Evolutionary conservation across 2,329 filamentous ascomycete genomes (phyloP).

Genomic region (Nemania sp.): DNA sequence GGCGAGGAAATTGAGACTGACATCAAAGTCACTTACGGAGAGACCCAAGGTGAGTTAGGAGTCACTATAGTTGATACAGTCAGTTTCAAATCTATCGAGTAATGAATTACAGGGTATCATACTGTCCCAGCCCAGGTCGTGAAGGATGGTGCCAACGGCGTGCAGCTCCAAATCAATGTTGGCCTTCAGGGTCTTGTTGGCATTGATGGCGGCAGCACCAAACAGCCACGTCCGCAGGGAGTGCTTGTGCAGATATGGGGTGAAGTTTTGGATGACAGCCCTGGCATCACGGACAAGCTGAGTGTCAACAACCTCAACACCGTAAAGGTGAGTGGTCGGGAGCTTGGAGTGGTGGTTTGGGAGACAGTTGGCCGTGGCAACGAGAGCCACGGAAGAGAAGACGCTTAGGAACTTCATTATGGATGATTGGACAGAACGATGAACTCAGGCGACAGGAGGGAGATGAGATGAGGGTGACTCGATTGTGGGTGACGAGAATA

Average conservation of each 20-base stretch:
- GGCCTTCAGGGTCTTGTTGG: slow-evolving; percentile 20
- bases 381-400: slow-evolving; percentile 8
- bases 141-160: slow-evolving; percentile 21
- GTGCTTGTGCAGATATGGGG: slow-evolving; percentile 20
- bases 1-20: no score
- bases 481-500: slow-evolving; percentile 1
- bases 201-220: slow-evolving; percentile 22
- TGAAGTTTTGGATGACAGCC: slow-evolving; percentile 19
- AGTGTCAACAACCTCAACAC: slow-evolving; percentile 24
- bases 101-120: background rate
- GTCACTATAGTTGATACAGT: slow-evolving; percentile 16
- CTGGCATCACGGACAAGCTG: slow-evolving; percentile 24
- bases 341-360: background rate
- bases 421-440: slow-evolving; percentile 7
- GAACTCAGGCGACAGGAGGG: background rate
- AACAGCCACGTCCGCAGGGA: slow-evolving; percentile 20
- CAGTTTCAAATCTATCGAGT: background rate
- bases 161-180: slow-evolving; percentile 19
- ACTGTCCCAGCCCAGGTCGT: slow-evolving; percentile 27
- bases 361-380: slow-evolving; percentile 7
- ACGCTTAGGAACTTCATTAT: slow-evolving; percentile 20
- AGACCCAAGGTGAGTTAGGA: slow-evolving; percentile 19
- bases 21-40: slow-evolving; percentile 10
- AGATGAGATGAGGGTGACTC: background rate
- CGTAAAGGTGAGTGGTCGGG: slow-evolving; percentile 15